Evolutionary conservation across 192 early-diverging fungal genomes (phyloP).

Genomic region (Obelidium mucronatum): DNA sequence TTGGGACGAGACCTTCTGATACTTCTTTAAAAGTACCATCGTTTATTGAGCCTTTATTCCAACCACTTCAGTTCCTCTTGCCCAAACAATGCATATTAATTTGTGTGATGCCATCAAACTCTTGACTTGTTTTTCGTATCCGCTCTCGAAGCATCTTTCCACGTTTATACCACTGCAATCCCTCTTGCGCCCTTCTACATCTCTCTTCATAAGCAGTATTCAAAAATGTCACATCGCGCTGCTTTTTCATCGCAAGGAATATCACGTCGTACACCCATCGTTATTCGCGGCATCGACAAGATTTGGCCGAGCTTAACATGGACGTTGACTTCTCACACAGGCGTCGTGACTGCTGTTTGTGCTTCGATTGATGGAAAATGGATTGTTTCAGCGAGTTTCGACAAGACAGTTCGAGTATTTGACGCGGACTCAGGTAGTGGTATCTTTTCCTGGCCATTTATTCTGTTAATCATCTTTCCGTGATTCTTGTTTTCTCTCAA

Average conservation of each 20-base stretch:
- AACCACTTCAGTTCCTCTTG: not conserved
- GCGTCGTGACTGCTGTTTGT: slow-evolving; percentile 6
- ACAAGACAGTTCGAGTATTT: slow-evolving; percentile 28
- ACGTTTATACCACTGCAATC: slow-evolving; percentile 35
- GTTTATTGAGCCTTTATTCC: slow-evolving; percentile 17
- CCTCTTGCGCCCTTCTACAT: slow-evolving; percentile 16
- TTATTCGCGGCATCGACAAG: slow-evolving; percentile 19
- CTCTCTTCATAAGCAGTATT: slow-evolving; percentile 22
- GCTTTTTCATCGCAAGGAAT: slow-evolving; percentile 31
- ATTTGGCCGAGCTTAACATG: not conserved
- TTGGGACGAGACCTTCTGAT: not conserved
- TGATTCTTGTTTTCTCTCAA: not conserved
- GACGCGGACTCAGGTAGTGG: slow-evolving; percentile 22
- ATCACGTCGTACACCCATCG: slow-evolving; percentile 31
- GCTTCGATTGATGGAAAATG: slow-evolving; percentile 25
- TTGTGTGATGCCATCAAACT: slow-evolving; percentile 18
- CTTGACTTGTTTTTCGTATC: slow-evolving; percentile 19
- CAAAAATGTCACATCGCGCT: slow-evolving; percentile 8
- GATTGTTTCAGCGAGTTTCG: slow-evolving; percentile 32
- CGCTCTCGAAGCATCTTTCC: slow-evolving; percentile 18
- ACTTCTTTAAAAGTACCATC: not conserved
- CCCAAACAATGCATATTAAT: no score
- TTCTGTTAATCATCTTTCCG: not conserved
- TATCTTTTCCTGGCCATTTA: not conserved
- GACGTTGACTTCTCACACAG: not conserved